Percentiles rank a stretch among this genome's conserved stretches.
Conservation (phyloP, 805 yeast species). For the Hanseniaspora meyeri region DNA sequence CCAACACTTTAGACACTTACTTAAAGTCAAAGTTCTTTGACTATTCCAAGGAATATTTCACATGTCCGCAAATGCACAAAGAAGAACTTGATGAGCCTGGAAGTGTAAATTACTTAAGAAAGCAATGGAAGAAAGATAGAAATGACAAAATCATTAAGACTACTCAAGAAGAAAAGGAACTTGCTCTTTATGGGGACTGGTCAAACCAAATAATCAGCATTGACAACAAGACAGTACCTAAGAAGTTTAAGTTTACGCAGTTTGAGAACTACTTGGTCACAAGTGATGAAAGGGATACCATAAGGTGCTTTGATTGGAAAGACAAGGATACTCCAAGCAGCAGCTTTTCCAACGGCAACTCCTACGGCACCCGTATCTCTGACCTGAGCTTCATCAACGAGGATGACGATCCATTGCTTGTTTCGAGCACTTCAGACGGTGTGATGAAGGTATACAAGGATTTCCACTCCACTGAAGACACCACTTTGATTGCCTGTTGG, state of each 20-base stretch:
- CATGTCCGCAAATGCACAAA: constrained; percentile 86
- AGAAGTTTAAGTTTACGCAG: constrained; percentile 67
- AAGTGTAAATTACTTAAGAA: constrained; percentile 64
- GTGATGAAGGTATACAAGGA: constrained; percentile 76
- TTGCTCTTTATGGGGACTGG: constrained; percentile 83
- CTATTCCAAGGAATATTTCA: constrained; percentile 78
- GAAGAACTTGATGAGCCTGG: constrained; percentile 86
- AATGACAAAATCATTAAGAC: constrained; percentile 77
- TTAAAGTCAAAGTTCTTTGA: constrained; percentile 54
- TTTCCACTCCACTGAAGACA: constrained; percentile 44
- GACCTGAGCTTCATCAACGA: constrained; percentile 80
- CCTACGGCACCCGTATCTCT: constrained; percentile 77
- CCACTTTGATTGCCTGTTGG: constrained; percentile 75
- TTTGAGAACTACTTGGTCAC: constrained; percentile 75
- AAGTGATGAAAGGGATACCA: constrained; percentile 71
- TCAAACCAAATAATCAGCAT: constrained; percentile 44
- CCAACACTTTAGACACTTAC: constrained; percentile 32
- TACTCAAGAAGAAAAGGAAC: constrained; percentile 79
- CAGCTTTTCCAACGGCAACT: constrained; percentile 71
- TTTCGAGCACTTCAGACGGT: constrained; percentile 90
- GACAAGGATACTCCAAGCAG: constrained; percentile 38
- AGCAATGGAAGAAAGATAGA: constrained; percentile 81
- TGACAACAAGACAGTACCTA: constrained; percentile 71
- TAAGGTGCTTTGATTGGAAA: constrained; percentile 84
- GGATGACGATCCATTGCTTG: constrained; percentile 73